Conservation (phyloP, 805 yeast species). For the Soucietia sequanensis region DNA sequence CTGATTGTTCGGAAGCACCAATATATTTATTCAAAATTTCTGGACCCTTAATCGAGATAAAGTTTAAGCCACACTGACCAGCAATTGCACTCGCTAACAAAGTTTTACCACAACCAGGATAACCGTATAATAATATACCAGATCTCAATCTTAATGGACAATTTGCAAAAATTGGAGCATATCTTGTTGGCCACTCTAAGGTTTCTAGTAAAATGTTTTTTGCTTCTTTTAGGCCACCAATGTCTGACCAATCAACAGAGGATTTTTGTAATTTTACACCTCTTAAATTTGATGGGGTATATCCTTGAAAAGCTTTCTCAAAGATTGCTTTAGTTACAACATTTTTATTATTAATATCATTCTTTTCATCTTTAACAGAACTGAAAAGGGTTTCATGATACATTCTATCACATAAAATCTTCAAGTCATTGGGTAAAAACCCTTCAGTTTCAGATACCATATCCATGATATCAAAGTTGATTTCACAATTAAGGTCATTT, state of each 20-base stretch:
- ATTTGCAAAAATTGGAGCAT: constrained; percentile 89
- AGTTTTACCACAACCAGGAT: constrained; percentile 98
- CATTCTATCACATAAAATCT: constrained; percentile 67
- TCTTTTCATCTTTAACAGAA: constrained; percentile 6
- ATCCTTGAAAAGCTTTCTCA: constrained; percentile 59
- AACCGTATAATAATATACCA: constrained; percentile 88
- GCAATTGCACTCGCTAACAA: constrained; percentile 91
- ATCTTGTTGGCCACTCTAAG: constrained; percentile 94
- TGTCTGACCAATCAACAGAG: constrained; percentile 74
- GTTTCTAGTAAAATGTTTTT: constrained; percentile 80
- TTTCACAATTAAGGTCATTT: constrained; percentile 23
- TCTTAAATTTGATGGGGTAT: constrained; percentile 75
- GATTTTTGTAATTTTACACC: constrained; percentile 86
- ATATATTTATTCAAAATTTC: constrained; percentile 92
- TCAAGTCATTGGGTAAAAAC: constrained; percentile 78
- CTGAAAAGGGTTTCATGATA: constrained; percentile 48
- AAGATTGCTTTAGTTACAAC: constrained; percentile 38
- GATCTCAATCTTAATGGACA: constrained; percentile 87
- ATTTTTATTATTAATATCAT: constrained; percentile 12
- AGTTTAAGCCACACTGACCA: constrained; percentile 88
- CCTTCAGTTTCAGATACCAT: constrained; percentile 78
- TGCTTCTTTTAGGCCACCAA: constrained; percentile 83
- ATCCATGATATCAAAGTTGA: constrained; percentile 45
- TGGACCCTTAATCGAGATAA: constrained; percentile 93
- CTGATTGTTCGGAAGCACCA: constrained; percentile 96